These are phyloP conservation scores for Trichoderma semiorbis DNA, from an alignment of 2,329 filamentous ascomycete species.

Conservation along the genomic window DNA sequence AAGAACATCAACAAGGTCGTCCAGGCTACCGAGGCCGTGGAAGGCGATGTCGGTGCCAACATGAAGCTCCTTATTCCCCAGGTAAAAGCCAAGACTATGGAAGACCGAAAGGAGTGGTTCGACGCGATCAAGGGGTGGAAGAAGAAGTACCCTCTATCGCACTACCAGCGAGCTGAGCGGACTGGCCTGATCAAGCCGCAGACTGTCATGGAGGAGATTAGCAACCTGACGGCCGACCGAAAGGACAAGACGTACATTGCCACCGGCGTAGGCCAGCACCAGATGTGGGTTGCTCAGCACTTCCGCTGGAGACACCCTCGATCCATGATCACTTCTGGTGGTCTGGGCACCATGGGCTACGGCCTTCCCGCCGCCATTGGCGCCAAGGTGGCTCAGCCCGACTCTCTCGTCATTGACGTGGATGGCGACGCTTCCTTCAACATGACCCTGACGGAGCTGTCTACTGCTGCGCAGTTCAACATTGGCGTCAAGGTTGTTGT, in stretches of 20 bases:
- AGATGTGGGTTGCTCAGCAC: slow-evolving; percentile 98
- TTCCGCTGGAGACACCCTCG: slow-evolving; percentile 91
- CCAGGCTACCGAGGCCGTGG: slow-evolving; percentile 90
- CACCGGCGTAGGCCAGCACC: slow-evolving; percentile 94
- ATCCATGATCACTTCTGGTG: slow-evolving; percentile 94
- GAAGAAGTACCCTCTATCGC: slow-evolving; percentile 76
- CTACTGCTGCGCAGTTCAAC: slow-evolving; percentile 90
- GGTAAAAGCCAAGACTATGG: slow-evolving; percentile 59
- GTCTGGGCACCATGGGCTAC: slow-evolving; percentile 84
- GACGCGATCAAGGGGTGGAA: slow-evolving; percentile 89
- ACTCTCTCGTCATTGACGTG: slow-evolving; percentile 88
- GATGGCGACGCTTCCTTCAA: slow-evolving; percentile 98
- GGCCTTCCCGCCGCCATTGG: slow-evolving; percentile 93
- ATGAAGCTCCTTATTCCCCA: slow-evolving; percentile 70
- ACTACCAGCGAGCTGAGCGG: slow-evolving; percentile 74
- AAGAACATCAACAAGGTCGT: slow-evolving; percentile 99
- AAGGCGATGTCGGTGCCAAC: slow-evolving; percentile 85
- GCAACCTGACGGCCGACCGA: slow-evolving; percentile 72
- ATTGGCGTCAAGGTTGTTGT: slow-evolving; percentile 95
- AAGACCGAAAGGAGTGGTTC: slow-evolving; percentile 80
- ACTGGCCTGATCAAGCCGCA: slow-evolving; percentile 90
- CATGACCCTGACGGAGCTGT: slow-evolving; percentile 96
- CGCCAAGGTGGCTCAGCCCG: slow-evolving; percentile 75
- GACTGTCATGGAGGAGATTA: slow-evolving; percentile 85
- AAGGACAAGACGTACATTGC: slow-evolving; percentile 85